Base-by-base conservation (phyloP, 2,329 filamentous ascomycete species). In the Trichothecium sympodiale region DNA sequence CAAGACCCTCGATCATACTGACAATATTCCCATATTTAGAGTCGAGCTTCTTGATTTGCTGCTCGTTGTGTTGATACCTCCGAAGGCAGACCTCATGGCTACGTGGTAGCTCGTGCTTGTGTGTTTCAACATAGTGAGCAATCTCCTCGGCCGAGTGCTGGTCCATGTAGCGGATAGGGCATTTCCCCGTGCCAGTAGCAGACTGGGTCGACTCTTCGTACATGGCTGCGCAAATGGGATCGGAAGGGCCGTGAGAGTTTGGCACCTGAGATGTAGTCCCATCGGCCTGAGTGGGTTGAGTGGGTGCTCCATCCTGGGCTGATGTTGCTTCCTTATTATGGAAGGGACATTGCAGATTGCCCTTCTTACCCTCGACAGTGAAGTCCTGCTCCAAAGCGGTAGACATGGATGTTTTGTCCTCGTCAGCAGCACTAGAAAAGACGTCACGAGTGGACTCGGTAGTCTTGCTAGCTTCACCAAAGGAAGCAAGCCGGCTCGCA, bases 71-170 rank as follows among this genome's bases (percentile, higher is more conserved):
- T 59, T 94, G 85, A 54, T 94, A 94, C 38, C 88, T 76, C 51
- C 83, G 80, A 41, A 96, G 78, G 56, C 89, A 96, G 31, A 95
- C 75, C 54, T 93, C 86, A 59, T 96, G 89, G 54, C 87, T 95
- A 48, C 89, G 77, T 8, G 89, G 89, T 36, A 96, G 74, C 56
- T 94, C 83, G 59, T 96, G 88, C 57, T 95, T 95, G 63, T 95
- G 88, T 35, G 80, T 87, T 56, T 95, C 85, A 51, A 96, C 86
- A 56, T 94, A 96, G 50, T 83, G 77, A 12, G 89, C 89, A 42
- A 96, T 80, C 53, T 95, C 88, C 61, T 94, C 85, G 2, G 89
- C 85, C 3, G 86, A 87, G 53, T 94, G 88, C 55, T 94, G 81
- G 57, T 95, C 82, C 52, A 95, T 67, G 61, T 83, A 95, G 33